A percentile compares a stretch with the other conserved stretches of the same genome.
Conservation (phyloP, 495 filamentous ascomycete species). For the Daldinia loculata region DNA sequence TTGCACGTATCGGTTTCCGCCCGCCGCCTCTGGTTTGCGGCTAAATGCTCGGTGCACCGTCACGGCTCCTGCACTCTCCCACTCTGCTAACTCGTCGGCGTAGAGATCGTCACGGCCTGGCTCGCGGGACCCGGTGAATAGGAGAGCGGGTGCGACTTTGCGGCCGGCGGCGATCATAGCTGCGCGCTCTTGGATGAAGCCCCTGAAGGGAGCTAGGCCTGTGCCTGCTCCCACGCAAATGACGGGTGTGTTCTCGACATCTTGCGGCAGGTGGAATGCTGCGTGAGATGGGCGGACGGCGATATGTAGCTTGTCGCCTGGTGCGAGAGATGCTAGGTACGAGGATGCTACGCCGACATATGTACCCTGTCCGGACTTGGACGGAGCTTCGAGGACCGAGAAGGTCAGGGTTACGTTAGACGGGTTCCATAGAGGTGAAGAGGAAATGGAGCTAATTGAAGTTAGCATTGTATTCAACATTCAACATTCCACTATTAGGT, state of each 20-base stretch:
- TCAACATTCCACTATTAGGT: too few relatives aligned
- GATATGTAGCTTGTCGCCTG: conserved; percentile 70
- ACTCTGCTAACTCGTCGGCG: conserved; percentile 64
- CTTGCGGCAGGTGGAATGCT: conserved; percentile 71
- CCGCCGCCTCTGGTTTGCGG: conserved; percentile 43
- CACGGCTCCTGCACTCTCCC: conserved; percentile 67
- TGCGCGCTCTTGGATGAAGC: conserved; percentile 74
- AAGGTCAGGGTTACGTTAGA: conserved; percentile 71
- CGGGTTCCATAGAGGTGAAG: conserved; percentile 69
- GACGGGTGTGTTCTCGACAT: conserved; percentile 68
- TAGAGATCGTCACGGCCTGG: conserved; percentile 68
- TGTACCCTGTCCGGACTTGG: conserved; percentile 57
- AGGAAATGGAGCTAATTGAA: conserved; percentile 70
- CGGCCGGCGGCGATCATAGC: conserved; percentile 61
- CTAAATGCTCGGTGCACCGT: conserved; percentile 66
- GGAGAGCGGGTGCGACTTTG: conserved; percentile 64
- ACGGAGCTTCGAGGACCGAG: conserved; percentile 66
- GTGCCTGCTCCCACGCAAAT: conserved; percentile 68
- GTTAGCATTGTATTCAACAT: conserved; percentile 25
- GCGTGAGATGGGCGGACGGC: conserved; percentile 65
- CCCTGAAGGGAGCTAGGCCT: conserved; percentile 73
- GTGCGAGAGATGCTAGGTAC: conserved; percentile 66
- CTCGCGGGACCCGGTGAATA: conserved; percentile 71
- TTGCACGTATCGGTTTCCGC: conserved; percentile 67
- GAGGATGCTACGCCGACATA: conserved; percentile 67